These are phyloP conservation scores for Aureobasidium leucospermi DNA, from an alignment of 2,329 filamentous ascomycete genomes.

Conservation along the genomic window DNA sequence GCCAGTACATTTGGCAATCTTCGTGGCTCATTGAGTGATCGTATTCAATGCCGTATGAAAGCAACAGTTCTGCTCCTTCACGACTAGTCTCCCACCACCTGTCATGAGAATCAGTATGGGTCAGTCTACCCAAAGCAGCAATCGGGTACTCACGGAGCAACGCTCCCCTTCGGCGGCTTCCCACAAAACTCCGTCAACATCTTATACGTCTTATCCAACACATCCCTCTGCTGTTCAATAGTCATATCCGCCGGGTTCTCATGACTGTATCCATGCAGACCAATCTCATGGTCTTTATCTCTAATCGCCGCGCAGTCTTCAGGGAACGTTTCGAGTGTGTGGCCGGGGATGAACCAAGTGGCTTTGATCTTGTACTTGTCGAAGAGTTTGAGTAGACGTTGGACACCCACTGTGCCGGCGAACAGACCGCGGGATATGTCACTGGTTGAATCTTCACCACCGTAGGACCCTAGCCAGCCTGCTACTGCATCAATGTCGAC, in stretches of 20 bases:
- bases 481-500: slow-evolving; percentile 68
- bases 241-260: slow-evolving; percentile 67
- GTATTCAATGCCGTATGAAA: slow-evolving; percentile 61
- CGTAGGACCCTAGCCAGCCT: slow-evolving; percentile 68
- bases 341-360: slow-evolving; percentile 56
- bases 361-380: slow-evolving; percentile 63
- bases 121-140: not conserved
- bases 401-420: slow-evolving; percentile 57
- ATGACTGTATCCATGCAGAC: slow-evolving; percentile 61
- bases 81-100: slow-evolving; percentile 57
- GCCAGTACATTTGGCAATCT: slow-evolving; percentile 55
- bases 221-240: slow-evolving; percentile 63
- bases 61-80: slow-evolving; percentile 56
- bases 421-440: slow-evolving; percentile 63
- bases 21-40: slow-evolving; percentile 60
- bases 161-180: slow-evolving; percentile 61
- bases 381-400: slow-evolving; percentile 61
- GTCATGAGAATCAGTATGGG: too few relatives aligned
- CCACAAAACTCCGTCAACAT: slow-evolving; percentile 61
- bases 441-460: slow-evolving; percentile 61
- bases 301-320: slow-evolving; percentile 54
- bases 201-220: slow-evolving; percentile 64
- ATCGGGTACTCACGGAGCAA: slow-evolving; percentile 50
- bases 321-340: slow-evolving; percentile 56
- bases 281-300: slow-evolving; percentile 57